Percentiles rank a stretch among this genome's conserved stretches.
Evolutionary conservation across 73 alveolate genomes (phyloP).

Genomic region (Urostyla sp.): DNA sequence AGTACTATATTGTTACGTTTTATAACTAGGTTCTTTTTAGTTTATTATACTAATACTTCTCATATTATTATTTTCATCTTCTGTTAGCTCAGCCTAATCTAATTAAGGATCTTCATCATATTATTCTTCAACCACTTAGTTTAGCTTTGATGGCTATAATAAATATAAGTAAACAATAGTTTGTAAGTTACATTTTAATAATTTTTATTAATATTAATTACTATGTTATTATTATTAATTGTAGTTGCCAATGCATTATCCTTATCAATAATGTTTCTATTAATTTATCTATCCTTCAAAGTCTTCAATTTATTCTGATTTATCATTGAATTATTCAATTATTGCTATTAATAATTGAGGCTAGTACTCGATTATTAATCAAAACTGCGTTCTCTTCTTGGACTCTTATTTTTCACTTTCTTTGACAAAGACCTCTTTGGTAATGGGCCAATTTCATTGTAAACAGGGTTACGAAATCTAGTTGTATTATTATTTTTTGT

Average conservation of each 20-base stretch:
- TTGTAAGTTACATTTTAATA: neutral
- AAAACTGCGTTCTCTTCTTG: conserved; percentile 20
- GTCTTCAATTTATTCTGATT: neutral
- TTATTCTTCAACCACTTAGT: conserved; percentile 39
- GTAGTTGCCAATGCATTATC: conserved; percentile 28
- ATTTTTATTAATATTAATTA: conserved; percentile 55
- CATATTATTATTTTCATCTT: neutral
- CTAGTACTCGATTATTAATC: neutral
- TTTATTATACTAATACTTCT: neutral
- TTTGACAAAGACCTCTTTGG: conserved; percentile 19
- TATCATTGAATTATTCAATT: neutral
- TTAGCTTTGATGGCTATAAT: conserved; percentile 24
- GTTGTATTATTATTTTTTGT: conserved; percentile 4
- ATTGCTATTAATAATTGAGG: neutral
- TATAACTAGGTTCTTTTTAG: neutral
- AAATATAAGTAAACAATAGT: neutral
- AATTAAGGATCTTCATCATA: conserved; percentile 44
- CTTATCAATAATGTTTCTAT: neutral
- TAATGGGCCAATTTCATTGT: conserved; percentile 27
- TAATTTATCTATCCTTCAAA: neutral
- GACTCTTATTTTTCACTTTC: conserved; percentile 17
- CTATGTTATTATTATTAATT: conserved; percentile 55
- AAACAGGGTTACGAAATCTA: conserved; percentile 40
- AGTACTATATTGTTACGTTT: conserved; percentile 8
- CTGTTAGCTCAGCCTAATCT: neutral